A percentile compares a stretch with the other conserved stretches of the same genome.
These are phyloP conservation scores for Hanseniaspora mollemarum DNA, from an alignment of 805 yeast species.

Conservation along the genomic window DNA sequence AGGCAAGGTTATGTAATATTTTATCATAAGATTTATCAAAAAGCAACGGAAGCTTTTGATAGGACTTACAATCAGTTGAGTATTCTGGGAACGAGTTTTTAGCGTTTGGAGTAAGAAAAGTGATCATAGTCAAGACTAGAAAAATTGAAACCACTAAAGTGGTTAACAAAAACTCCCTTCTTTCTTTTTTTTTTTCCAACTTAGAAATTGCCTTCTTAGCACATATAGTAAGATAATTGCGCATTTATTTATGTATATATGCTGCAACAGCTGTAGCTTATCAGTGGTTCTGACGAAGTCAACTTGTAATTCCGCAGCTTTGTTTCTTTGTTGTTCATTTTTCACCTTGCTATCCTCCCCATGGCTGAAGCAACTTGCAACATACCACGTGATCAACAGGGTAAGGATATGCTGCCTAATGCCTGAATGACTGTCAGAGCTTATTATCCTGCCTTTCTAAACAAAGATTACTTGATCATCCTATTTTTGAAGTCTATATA, in stretches of 20 bases:
- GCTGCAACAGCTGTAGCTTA: too few relatives aligned
- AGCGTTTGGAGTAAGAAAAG: background rate
- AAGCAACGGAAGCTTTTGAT: constrained; percentile 21
- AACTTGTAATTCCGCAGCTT: too few relatives aligned
- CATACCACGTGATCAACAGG: too few relatives aligned
- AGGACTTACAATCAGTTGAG: constrained; percentile 10
- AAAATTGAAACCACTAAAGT: background rate
- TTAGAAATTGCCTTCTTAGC: constrained; percentile 2
- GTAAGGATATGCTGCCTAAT: too few relatives aligned
- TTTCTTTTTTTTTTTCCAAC: constrained; percentile 3
- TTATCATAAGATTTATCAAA: constrained; percentile 22
- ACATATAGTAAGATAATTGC: background rate
- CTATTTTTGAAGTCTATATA: too few relatives aligned
- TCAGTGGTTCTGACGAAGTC: too few relatives aligned
- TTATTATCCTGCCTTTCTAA: too few relatives aligned
- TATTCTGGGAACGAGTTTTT: constrained; percentile 6
- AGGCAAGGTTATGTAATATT: constrained; percentile 29
- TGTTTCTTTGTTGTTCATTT: too few relatives aligned
- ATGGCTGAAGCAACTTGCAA: too few relatives aligned
- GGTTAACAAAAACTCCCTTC: background rate
- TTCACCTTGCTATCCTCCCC: too few relatives aligned
- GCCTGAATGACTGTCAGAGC: too few relatives aligned
- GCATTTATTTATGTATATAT: constrained; percentile 26
- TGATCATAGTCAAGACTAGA: background rate
- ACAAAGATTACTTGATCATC: too few relatives aligned